Evolutionary conservation across 352 stramenopile species (phyloP), one percentile per base, ranked within the genome.

Genomic region (Poterioochromonas sp.): DNA sequence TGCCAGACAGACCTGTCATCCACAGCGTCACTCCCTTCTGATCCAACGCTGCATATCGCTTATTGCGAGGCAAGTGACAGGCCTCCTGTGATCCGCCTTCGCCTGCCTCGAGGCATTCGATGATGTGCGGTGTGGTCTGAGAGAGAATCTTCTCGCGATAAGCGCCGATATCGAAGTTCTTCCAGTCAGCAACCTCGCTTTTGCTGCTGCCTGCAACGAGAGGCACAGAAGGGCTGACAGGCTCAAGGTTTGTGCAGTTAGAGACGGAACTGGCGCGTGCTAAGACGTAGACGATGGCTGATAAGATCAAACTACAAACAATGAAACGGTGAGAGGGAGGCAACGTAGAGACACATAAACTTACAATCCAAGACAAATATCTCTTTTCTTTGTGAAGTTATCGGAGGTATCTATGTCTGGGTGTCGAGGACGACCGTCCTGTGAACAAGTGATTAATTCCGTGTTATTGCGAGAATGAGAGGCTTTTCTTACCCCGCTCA

Each of bases 11-110:
- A 15, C 95, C 94, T 3, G 94, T 99, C 87, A 99, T 98, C 94
- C 95, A 99, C 0, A 98, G 87, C 34, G 94, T 98, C 5, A 93
- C 92, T 32, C 95, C 94, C 83, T 98, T 98, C 85, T 99, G 95
- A 43, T 86, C 83, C 35, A 93, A 64, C 0, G 90, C 87, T 0
- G 86, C 85, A 80, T 86, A 93, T 12, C 90, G 85, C 47, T 85
- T 86, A 26, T 80, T 39, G 29, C 82, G 47, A 35, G 83, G 78
- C 0, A 86, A 79, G 65, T 86, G 83, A 60, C 83, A 86, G 0
- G 81, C 82, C 44, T 83, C 83, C 84, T 94, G 90, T 18, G 83
- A 88, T 68, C 85, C 86, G 40, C 87, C 87, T 51, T 84, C 87
- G 20, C 83, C 82, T 39, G 90, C 90, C 22, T 80, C 83, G 5